These are phyloP conservation scores for Ettlia oleoabundans DNA, from an alignment of 139 green algal species.

Conservation along the genomic window DNA sequence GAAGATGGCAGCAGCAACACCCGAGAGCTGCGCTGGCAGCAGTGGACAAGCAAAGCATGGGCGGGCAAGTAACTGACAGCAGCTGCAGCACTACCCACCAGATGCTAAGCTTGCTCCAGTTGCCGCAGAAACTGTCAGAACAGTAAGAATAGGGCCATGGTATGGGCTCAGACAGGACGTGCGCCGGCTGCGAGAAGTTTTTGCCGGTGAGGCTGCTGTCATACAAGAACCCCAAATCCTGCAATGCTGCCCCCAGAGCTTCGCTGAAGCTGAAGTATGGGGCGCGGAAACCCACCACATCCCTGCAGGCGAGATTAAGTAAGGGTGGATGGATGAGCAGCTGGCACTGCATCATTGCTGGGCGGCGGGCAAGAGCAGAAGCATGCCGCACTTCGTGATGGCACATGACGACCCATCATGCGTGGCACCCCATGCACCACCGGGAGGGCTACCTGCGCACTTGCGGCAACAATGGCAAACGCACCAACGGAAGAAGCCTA, in stretches of 20 bases:
- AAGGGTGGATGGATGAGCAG: not conserved
- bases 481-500: too few species aligned
- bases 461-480: too few species aligned
- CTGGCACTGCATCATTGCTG: not conserved
- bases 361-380: not conserved
- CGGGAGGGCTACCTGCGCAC: too few species aligned
- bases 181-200: not conserved
- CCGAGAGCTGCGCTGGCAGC: too few species aligned
- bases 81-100: not conserved
- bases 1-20: too few species aligned
- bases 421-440: too few species aligned
- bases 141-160: not conserved
- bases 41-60: too few species aligned
- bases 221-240: not conserved
- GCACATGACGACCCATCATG: too few species aligned
- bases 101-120: not conserved
- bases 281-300: not conserved
- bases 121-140: not conserved
- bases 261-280: not conserved
- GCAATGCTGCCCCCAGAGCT: not conserved
- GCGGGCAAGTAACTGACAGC: not conserved
- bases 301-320: not conserved
- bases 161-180: not conserved
- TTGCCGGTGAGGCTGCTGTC: not conserved
- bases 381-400: too few species aligned